Conservation (phyloP, 495 filamentous ascomycete species). For the Letharia columbiana region DNA sequence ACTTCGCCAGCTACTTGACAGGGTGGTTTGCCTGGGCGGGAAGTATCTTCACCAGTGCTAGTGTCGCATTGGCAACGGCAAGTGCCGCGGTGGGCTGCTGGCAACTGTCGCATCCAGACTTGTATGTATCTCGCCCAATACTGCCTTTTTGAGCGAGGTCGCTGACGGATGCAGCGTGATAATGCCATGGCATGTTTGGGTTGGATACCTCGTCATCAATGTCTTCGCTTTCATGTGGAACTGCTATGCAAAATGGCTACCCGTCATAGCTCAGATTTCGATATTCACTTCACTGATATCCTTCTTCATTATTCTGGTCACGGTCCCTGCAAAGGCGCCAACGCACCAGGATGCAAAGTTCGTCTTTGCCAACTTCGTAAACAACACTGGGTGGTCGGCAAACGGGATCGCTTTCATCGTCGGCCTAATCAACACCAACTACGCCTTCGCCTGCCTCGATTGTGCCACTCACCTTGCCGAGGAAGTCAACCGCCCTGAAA, state of each 20-base stretch:
- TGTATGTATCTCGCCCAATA: constrained; percentile 33
- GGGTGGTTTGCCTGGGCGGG: constrained; percentile 53
- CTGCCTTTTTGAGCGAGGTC: background rate
- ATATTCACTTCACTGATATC: constrained; percentile 47
- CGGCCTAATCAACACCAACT: constrained; percentile 54
- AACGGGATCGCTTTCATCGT: constrained; percentile 58
- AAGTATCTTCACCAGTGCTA: constrained; percentile 49
- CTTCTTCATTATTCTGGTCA: constrained; percentile 47
- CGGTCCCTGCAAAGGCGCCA: constrained; percentile 46
- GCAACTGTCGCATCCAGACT: constrained; percentile 48
- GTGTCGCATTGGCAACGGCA: constrained; percentile 47
- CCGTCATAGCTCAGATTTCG: constrained; percentile 40
- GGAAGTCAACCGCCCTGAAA: constrained; percentile 45
- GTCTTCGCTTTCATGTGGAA: constrained; percentile 52
- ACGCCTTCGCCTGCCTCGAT: constrained; percentile 53
- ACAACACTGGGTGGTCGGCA: constrained; percentile 52
- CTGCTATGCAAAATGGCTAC: constrained; percentile 46
- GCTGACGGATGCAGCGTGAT: constrained; percentile 30
- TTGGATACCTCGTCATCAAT: constrained; percentile 47
- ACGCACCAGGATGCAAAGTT: constrained; percentile 47
- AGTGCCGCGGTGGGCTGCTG: constrained; percentile 48
- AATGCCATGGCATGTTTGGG: constrained; percentile 47
- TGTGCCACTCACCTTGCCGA: constrained; percentile 56
- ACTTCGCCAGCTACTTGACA: constrained; percentile 47
- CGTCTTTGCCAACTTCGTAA: constrained; percentile 54